Conservation (phyloP, 1,139 yeast genomes). For the Petasospora fabianii region DNA sequence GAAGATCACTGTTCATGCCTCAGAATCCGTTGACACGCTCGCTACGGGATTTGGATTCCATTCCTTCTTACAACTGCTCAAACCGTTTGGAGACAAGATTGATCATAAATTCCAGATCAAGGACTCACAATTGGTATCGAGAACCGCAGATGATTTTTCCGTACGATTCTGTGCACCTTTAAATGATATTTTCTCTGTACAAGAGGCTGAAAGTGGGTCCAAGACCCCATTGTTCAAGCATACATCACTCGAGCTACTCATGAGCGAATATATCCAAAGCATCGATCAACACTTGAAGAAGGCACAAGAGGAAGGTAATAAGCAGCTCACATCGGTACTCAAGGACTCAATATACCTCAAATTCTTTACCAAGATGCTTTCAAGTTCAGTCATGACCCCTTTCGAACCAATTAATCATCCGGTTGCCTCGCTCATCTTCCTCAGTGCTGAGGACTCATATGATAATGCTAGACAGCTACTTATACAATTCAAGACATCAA, state of each 20-base stretch:
- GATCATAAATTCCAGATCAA: slow-evolving; percentile 39
- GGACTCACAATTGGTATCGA: slow-evolving; percentile 32
- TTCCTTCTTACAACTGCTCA: slow-evolving; percentile 35
- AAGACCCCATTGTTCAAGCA: slow-evolving; percentile 30
- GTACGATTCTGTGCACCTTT: slow-evolving; percentile 47
- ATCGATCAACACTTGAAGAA: slow-evolving; percentile 35
- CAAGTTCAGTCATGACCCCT: slow-evolving; percentile 63
- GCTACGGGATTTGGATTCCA: slow-evolving; percentile 38
- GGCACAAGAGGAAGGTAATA: slow-evolving; percentile 19
- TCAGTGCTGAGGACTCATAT: slow-evolving; percentile 35
- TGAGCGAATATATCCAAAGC: slow-evolving; percentile 30
- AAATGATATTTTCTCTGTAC: slow-evolving; percentile 32
- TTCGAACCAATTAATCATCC: slow-evolving; percentile 94
- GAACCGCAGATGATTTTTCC: slow-evolving; percentile 28
- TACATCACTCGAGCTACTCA: slow-evolving; percentile 32
- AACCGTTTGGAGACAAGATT: slow-evolving; percentile 40
- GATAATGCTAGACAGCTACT: slow-evolving; percentile 53
- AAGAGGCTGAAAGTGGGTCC: slow-evolving; percentile 18
- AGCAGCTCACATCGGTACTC: slow-evolving; percentile 26
- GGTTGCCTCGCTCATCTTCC: slow-evolving; percentile 66
- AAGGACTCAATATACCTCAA: slow-evolving; percentile 52
- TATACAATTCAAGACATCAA: slow-evolving; percentile 42
- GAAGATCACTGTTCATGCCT: slow-evolving; percentile 49
- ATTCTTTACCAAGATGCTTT: slow-evolving; percentile 56
- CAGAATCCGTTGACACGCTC: slow-evolving; percentile 47